Evolutionary conservation across 441 rosid genomes (phyloP).

Genomic region (Erodium texanum): DNA sequence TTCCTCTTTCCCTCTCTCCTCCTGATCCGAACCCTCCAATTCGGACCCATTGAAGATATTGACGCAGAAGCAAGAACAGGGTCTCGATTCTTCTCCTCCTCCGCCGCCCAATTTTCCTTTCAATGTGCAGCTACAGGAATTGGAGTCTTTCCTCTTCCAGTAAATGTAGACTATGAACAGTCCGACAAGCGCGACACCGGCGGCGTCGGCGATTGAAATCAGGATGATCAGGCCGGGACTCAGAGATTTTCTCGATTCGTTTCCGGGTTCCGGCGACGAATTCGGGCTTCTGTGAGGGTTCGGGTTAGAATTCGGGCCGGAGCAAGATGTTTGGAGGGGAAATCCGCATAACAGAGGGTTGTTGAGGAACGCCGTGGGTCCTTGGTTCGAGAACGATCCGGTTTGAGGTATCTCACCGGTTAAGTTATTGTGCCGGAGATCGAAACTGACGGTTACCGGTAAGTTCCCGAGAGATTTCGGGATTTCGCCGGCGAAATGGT

Average conservation of each 20-base stretch:
- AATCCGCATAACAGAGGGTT: constrained; percentile 78
- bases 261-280: constrained; percentile 25
- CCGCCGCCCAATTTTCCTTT: constrained; percentile 51
- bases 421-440: constrained; percentile 62
- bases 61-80: neutral
- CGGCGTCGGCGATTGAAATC: constrained; percentile 68
- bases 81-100: constrained; percentile 20
- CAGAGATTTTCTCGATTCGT: constrained; percentile 31
- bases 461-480: constrained; percentile 69
- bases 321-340: constrained; percentile 75
- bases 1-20: neutral
- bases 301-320: constrained; percentile 2
- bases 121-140: constrained; percentile 75
- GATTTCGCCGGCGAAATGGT: constrained; percentile 57
- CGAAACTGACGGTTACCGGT: constrained; percentile 74
- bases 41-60: neutral
- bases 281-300: constrained; percentile 25
- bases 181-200: constrained; percentile 70
- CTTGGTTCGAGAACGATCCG: constrained; percentile 84
- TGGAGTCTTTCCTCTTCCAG: constrained; percentile 74
- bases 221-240: constrained; percentile 59
- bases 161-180: constrained; percentile 54
- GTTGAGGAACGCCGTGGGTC: constrained; percentile 83
- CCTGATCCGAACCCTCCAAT: neutral
- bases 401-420: constrained; percentile 84